A percentile compares a stretch with the other conserved stretches of the same genome.
Evolutionary conservation across 140 eudicot species (phyloP).

Genomic region (Stevia rebaudiana): DNA sequence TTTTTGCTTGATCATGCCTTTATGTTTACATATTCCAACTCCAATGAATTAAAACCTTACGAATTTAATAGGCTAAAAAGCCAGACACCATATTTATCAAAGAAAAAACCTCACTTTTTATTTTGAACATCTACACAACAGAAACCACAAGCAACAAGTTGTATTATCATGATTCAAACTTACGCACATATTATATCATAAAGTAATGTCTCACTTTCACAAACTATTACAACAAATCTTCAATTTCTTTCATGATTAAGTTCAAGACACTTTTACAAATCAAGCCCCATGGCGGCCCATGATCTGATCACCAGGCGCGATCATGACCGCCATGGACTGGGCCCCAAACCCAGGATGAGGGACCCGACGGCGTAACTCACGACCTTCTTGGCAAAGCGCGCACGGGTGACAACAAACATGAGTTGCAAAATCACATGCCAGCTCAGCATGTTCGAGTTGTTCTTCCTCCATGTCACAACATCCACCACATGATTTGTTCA

Average conservation of each 20-base stretch:
- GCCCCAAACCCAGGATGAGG: conserved; percentile 82
- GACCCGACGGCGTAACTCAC: conserved; percentile 88
- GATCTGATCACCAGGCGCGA: conserved; percentile 71
- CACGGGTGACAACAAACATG: conserved; percentile 88
- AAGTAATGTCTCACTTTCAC: conserved; percentile 11
- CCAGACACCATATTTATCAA: too few species aligned
- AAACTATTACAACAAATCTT: conserved; percentile 13
- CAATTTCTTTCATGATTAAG: not conserved
- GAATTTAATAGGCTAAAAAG: too few species aligned
- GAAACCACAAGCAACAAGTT: not conserved
- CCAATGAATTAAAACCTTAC: too few species aligned
- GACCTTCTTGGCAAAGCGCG: conserved; percentile 97
- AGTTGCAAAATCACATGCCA: conserved; percentile 78
- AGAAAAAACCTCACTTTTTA: too few species aligned
- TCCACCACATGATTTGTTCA: conserved; percentile 62
- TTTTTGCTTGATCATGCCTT: too few species aligned
- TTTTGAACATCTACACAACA: too few species aligned
- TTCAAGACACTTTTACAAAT: conserved; percentile 3
- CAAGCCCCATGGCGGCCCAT: conserved; percentile 59
- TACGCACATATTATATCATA: conserved; percentile 27
- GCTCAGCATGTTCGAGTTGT: conserved; percentile 72
- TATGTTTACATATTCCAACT: too few species aligned
- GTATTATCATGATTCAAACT: conserved; percentile 9
- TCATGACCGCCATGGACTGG: conserved; percentile 56
- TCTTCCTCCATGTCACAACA: conserved; percentile 67